These are phyloP conservation scores for Dimargaris xerosporica DNA, from an alignment of 192 early-diverging fungal species.

Conservation along the genomic window DNA sequence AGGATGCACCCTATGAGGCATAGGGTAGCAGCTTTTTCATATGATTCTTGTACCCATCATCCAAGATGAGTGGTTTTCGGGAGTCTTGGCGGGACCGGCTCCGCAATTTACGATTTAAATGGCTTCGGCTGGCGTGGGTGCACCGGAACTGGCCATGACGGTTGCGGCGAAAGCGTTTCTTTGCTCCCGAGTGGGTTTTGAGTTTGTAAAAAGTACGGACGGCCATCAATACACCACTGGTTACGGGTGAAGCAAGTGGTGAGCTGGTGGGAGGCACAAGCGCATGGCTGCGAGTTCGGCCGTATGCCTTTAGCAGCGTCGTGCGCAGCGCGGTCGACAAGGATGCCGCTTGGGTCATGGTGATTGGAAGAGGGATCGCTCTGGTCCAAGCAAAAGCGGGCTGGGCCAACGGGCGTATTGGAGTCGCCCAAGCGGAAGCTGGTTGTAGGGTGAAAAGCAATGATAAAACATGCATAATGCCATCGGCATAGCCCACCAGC, in stretches of 20 bases:
- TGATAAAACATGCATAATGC: no score
- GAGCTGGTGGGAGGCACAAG: neutral
- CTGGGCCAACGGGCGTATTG: no score
- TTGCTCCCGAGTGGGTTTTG: slow-evolving; percentile 9
- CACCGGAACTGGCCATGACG: neutral
- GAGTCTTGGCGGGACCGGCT: neutral
- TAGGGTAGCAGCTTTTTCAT: slow-evolving; percentile 11
- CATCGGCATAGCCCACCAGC: no score
- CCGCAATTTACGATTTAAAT: slow-evolving; percentile 6
- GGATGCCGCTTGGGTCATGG: neutral
- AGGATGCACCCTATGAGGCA: no score
- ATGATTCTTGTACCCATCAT: neutral
- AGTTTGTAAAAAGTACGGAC: slow-evolving; percentile 2
- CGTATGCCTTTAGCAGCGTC: neutral
- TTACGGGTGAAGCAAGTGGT: neutral
- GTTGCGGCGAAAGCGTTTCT: slow-evolving; percentile 10
- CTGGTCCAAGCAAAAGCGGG: neutral
- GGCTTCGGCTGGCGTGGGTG: slow-evolving; percentile 4
- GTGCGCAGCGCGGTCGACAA: neutral
- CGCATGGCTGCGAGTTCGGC: neutral
- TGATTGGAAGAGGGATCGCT: neutral
- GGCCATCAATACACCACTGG: neutral
- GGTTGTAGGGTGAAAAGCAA: no score
- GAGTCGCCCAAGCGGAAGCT: no score
- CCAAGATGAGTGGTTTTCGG: neutral